Percentiles rank a stretch among this genome's conserved stretches.
Conservation (phyloP, 1,284 basidiomycete species). For the Apiotrichum laibachii region DNA sequence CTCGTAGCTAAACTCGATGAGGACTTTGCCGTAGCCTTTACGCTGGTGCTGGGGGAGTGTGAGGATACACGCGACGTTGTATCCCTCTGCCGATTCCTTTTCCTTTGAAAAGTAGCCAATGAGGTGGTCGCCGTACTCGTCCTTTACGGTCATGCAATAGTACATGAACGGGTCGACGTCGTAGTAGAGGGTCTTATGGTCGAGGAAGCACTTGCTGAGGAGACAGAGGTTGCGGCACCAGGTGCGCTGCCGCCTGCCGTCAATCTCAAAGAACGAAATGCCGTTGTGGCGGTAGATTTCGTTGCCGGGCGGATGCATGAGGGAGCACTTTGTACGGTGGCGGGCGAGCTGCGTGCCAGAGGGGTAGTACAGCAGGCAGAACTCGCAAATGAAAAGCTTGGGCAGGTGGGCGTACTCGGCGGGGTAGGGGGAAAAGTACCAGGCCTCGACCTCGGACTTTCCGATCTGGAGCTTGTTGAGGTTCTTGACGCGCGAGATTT, state of each 20-base stretch:
- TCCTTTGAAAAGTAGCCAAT: constrained; percentile 99
- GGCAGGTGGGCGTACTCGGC: constrained; percentile 96
- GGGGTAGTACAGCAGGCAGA: constrained; percentile 88
- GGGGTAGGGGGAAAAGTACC: constrained; percentile 99
- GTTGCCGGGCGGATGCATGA: constrained; percentile 96
- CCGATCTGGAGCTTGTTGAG: constrained; percentile 96
- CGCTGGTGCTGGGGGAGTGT: constrained; percentile 97
- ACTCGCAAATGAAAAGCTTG: constrained; percentile 96
- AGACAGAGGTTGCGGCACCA: constrained; percentile 98
- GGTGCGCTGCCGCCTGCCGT: constrained; percentile 90
- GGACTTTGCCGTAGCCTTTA: constrained; percentile 87
- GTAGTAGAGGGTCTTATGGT: constrained; percentile 99
- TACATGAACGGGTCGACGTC: constrained; percentile 99
- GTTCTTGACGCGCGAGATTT: constrained; percentile 97
- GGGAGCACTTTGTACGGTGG: constrained; percentile 86
- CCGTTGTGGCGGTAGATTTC: constrained; percentile 98
- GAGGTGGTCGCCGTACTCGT: constrained; percentile 86
- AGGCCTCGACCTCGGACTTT: constrained; percentile 91
- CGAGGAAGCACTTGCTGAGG: constrained; percentile 95
- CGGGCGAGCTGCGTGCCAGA: constrained; percentile 82
- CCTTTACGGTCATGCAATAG: constrained; percentile 94
- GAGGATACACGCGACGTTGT: constrained; percentile 98
- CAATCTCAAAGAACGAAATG: constrained; percentile 97
- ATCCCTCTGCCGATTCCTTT: constrained; percentile 95
- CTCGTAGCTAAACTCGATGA: constrained; percentile 99